Evolutionary conservation across 1,284 basidiomycete species (phyloP), one percentile per base, ranked within the genome.

Genomic region (Naganishia liquefaciens): DNA sequence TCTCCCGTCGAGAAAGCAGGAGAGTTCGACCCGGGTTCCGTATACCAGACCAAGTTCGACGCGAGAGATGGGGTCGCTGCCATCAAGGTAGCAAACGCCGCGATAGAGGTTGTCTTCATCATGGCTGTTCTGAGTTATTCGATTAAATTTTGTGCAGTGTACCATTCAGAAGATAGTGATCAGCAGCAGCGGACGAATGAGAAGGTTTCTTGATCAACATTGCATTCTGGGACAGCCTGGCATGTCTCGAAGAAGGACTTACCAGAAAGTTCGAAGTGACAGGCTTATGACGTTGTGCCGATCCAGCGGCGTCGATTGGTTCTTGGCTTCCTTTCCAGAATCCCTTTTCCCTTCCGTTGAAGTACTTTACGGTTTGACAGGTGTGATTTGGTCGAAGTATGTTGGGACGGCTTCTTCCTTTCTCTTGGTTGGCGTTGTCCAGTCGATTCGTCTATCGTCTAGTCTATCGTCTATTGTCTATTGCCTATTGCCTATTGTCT

Each of bases 1-100:
- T 74, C 74, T 13, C 73, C 72, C 2, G 64, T 63, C 10, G 71
- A 71, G 10, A 72, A 72, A 0, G 70, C 69, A 9, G 73, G 73
- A 5, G 57, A 64, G 6, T 70, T 69, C 21, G 53, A 55, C 30
- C 73, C 73, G 7, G 73, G 73, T 54, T 62, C 68, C 15, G 73
- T 74, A 62, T 73, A 73, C 73, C 73, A 74, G 13, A 50, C 46
- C 5, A 60, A 37, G 46, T 50, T 60, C n/a, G 57, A 60, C 6
- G 57, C 46, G 28, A 60, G 28, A 9, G 47, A 50, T 15, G 57
- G 57, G 19, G 43, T 47, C 27, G 57, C 46, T 17, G 37, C 46
- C 33, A 40, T 50, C 21, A 60, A 25, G 13, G 44, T 33, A n/a
- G 57, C 46, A 37, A 39, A n/a, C 23, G 43, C 39, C 23, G 33